Evolutionary conservation across 345 rosid genomes (phyloP), one percentile per base, ranked within the genome.

Genomic region (Dimocarpus longan): DNA sequence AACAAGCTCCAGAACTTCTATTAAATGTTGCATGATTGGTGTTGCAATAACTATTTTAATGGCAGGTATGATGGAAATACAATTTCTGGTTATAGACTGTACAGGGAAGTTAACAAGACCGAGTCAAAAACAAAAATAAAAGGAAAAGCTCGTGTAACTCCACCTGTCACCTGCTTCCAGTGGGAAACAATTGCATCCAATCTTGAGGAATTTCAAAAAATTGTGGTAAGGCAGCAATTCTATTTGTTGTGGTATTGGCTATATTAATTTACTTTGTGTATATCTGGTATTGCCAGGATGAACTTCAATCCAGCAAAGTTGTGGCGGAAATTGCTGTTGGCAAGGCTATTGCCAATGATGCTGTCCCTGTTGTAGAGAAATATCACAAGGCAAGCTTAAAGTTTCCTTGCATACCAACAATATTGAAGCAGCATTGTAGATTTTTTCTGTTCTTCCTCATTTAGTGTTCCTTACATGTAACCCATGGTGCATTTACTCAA

Each of bases 121-220:
- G 80, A 80, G 73, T 32, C 71, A 54, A 84, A 78, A 79, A 76
- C 76, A 18, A 88, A 84, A 80, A 24, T 15, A 39, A 86, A 69
- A 80, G 85, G 83, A 46, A 85, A 80, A 82, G 81, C 82, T 48
- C 59, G 74, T 83, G 79, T 68, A 78, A 70, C 62, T 81, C 21
- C 52, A 66, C 81, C 86, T 11, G 54, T 76, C 56, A 40, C 79
- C 46, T 76, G 62, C 80, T 71, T 76, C 78, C 80, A 74, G 42
- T 93, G 98, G 98, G 92, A 92, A 89, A 95, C 91, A 63, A 80
- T 93, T 81, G 97, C 98, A 66, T 90, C 95, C 59, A 89, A 85
- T 86, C 92, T 91, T 5, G 83, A 87, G 63, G 97, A 91, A 86
- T 93, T 92, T 85, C 79, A 66, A 13, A 80, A 43, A 76, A 86